A percentile compares a stretch with the other conserved stretches of the same genome.
Conservation (phyloP, 169 alveolate genomes). For the Toxoplasma gondii region DNA sequence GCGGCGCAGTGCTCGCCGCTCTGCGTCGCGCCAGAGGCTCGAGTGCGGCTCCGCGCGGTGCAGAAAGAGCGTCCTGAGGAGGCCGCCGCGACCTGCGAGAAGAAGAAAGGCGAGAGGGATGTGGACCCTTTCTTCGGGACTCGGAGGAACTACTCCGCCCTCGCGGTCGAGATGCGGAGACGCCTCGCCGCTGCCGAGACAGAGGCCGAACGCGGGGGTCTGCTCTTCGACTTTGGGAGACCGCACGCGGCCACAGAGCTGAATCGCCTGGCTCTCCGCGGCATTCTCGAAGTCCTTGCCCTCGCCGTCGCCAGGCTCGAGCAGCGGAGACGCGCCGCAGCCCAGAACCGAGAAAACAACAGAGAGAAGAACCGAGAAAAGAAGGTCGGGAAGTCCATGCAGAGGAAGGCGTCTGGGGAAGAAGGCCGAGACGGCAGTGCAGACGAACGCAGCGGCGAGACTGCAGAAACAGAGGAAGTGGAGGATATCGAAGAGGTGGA, state of each 20-base stretch:
- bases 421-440: too few species aligned
- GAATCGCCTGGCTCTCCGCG: conserved; percentile 14
- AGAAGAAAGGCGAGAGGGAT: neutral
- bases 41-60: neutral
- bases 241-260: neutral
- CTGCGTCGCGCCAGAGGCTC: too few species aligned
- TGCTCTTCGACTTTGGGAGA: neutral
- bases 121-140: neutral
- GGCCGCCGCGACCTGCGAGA: neutral
- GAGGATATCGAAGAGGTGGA: neutral
- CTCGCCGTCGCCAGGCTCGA: neutral
- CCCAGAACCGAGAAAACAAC: neutral
- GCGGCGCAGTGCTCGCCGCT: neutral
- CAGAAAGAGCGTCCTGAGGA: neutral
- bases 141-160: neutral
- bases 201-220: neutral
- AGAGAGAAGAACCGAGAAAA: neutral
- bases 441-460: too few species aligned
- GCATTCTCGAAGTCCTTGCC: neutral
- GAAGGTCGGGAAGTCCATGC: neutral
- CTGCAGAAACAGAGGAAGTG: neutral
- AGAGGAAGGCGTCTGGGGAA: too few species aligned
- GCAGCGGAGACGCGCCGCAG: neutral
- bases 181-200: neutral
- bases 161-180: too few species aligned